A percentile compares a stretch with the other conserved stretches of the same genome.
phyloP scores from a whole-genome alignment of 2,329 filamentous ascomycete genomes.

The Diatrype stigma region DNA sequence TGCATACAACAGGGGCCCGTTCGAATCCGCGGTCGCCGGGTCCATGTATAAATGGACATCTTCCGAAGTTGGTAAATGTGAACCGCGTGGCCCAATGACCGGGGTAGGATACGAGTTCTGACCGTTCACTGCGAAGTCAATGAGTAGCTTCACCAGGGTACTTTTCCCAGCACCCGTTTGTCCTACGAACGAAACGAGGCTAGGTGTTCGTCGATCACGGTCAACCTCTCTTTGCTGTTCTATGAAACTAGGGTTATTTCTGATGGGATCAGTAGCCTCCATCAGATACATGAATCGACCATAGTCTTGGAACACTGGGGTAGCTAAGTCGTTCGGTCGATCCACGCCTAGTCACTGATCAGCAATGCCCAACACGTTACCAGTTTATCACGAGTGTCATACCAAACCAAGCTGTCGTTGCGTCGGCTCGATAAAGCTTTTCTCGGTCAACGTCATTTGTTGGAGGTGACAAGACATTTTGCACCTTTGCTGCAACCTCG shows the following conservation, averaged over 20 bases:
- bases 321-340: conserved; percentile 4
- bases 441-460: too few relatives aligned
- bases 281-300: conserved; percentile 35
- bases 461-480: too few relatives aligned
- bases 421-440: too few relatives aligned
- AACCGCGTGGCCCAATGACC: conserved; percentile 29
- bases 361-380: too few relatives aligned
- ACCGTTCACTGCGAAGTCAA: conserved; percentile 24
- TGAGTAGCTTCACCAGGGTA: conserved; percentile 39
- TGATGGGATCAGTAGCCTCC: conserved; percentile 8
- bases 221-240: conserved; percentile 3
- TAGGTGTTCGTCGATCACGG: conserved; percentile 20
- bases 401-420: too few relatives aligned
- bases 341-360: not conserved
- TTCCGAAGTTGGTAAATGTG: conserved; percentile 36
- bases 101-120: conserved; percentile 29
- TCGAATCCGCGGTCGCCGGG: conserved; percentile 30
- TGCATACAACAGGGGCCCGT: conserved; percentile 38
- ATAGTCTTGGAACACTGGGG: conserved; percentile 34
- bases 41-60: conserved; percentile 46
- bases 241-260: not conserved
- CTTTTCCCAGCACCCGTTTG: conserved; percentile 41
- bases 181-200: conserved; percentile 35
- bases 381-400: too few relatives aligned
- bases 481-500: too few relatives aligned